Evolutionary conservation across 1,284 basidiomycete genomes (phyloP).

Genomic region (Sparassis latifolia): DNA sequence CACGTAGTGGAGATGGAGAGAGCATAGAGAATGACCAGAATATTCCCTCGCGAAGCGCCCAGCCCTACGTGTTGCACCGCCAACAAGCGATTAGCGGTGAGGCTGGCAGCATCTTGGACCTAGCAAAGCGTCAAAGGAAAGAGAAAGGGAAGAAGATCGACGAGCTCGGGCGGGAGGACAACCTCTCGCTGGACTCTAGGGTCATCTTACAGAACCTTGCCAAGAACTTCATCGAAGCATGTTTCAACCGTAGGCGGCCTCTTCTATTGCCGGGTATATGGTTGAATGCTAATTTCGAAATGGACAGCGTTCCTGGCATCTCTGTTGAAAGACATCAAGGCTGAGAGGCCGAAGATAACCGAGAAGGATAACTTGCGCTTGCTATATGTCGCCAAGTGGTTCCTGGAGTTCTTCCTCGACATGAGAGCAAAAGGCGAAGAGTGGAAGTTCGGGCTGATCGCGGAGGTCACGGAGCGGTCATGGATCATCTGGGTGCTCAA

Average conservation of each 20-base stretch:
- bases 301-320: slow-evolving; percentile 71
- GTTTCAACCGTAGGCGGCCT: slow-evolving; percentile 74
- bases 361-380: slow-evolving; percentile 87
- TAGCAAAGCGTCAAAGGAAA: slow-evolving; percentile 59
- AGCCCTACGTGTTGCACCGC: slow-evolving; percentile 68
- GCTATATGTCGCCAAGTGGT: slow-evolving; percentile 81
- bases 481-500: slow-evolving; percentile 86
- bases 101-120: slow-evolving; percentile 72
- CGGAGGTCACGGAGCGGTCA: slow-evolving; percentile 77
- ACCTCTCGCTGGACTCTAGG: slow-evolving; percentile 69
- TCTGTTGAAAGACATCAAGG: slow-evolving; percentile 87
- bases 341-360: slow-evolving; percentile 83
- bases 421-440: slow-evolving; percentile 38
- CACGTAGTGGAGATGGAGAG: not conserved
- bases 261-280: not conserved
- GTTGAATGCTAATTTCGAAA: not conserved
- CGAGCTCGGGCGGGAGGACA: slow-evolving; percentile 66
- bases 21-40: not conserved
- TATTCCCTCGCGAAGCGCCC: slow-evolving; percentile 27
- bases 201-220: slow-evolving; percentile 63
- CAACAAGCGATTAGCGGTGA: slow-evolving; percentile 78
- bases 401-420: slow-evolving; percentile 81
- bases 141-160: slow-evolving; percentile 65
- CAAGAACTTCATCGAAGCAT: slow-evolving; percentile 67
- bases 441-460: slow-evolving; percentile 73